Evolutionary conservation across 495 filamentous ascomycete species (phyloP).

Genomic region (Astrothelium macrocarpum): DNA sequence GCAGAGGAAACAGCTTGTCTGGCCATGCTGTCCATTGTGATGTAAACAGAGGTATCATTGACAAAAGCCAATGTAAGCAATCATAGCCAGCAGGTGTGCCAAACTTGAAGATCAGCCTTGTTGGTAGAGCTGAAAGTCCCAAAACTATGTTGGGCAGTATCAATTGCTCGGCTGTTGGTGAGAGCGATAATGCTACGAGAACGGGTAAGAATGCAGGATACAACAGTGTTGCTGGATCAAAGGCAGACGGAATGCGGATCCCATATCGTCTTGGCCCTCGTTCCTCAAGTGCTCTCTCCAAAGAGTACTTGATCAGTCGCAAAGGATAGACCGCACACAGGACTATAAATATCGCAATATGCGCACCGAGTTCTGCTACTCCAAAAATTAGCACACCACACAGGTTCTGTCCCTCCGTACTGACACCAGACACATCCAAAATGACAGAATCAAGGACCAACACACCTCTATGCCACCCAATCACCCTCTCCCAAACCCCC

Average conservation of each 20-base stretch:
- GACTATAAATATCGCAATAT: slow-evolving; percentile 32
- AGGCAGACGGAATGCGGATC: slow-evolving; percentile 55
- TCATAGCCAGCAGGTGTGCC: slow-evolving; percentile 41
- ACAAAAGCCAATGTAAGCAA: slow-evolving; percentile 62
- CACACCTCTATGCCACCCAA: slow-evolving; percentile 27
- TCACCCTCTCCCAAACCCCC: slow-evolving; percentile 20
- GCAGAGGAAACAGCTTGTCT: slow-evolving; percentile 20
- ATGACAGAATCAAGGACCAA: slow-evolving; percentile 32
- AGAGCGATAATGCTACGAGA: slow-evolving; percentile 68
- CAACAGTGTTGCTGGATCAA: slow-evolving; percentile 85
- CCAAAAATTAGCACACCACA: slow-evolving; percentile 31
- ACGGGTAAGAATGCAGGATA: slow-evolving; percentile 74
- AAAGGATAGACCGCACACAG: slow-evolving; percentile 40
- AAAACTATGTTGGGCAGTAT: slow-evolving; percentile 74
- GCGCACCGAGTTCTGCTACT: slow-evolving; percentile 41
- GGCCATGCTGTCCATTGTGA: slow-evolving; percentile 35
- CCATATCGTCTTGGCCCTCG: background rate
- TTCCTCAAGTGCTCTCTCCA: background rate
- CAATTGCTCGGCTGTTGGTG: slow-evolving; percentile 42
- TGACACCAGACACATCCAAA: background rate
- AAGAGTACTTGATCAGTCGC: slow-evolving; percentile 20
- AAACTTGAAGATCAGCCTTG: slow-evolving; percentile 55
- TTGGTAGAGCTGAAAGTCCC: slow-evolving; percentile 67
- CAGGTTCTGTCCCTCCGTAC: background rate
- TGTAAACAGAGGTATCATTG: slow-evolving; percentile 49